phyloP scores from a whole-genome alignment of 352 stramenopile genomes.

The Blastocystis sp. region DNA sequence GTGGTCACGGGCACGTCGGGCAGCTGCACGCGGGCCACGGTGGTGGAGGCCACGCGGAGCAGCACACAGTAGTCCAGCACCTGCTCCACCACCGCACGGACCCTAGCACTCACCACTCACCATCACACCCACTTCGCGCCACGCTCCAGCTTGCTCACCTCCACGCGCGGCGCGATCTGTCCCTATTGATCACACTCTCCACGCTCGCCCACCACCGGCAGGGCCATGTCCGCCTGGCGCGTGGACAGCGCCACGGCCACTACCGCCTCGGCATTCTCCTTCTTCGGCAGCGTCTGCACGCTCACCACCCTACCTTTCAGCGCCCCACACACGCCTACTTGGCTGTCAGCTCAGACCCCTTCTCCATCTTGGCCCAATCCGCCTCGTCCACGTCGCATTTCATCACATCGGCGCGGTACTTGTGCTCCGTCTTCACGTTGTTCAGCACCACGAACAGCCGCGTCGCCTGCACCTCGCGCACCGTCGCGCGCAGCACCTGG shows the following conservation, averaged over 20 bases:
- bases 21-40: not conserved
- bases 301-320: not conserved
- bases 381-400: not conserved
- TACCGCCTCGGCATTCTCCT: not conserved
- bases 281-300: not conserved
- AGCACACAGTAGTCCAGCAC: not conserved
- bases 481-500: not conserved
- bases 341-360: not conserved
- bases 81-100: not conserved
- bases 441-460: not conserved
- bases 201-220: not conserved
- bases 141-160: not conserved
- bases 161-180: not conserved
- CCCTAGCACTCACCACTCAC: not conserved
- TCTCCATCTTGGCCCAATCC: not conserved
- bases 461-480: not conserved
- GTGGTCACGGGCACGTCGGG: not conserved
- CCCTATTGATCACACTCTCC: constrained; percentile 3
- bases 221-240: constrained; percentile 1
- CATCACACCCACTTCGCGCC: not conserved
- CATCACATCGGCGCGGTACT: not conserved
- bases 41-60: not conserved
- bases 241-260: not conserved
- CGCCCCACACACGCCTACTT: not conserved
- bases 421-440: not conserved